Percentiles rank a stretch among this genome's conserved stretches.
These are phyloP conservation scores for Plasmodium knowlesi DNA, from an alignment of 169 alveolate genomes.

Conservation along the genomic window DNA sequence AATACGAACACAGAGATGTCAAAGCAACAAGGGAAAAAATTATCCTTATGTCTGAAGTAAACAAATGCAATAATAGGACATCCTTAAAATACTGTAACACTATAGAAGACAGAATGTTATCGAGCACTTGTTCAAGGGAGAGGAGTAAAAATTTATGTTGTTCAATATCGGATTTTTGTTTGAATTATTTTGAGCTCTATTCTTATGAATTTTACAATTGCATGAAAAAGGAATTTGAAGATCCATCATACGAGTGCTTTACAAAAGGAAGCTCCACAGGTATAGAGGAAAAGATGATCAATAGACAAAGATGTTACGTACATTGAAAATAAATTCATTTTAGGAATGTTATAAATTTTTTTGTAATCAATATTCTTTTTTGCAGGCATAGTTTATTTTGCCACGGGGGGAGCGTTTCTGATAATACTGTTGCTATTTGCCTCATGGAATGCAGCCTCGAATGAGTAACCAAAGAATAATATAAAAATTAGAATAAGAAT, in stretches of 20 bases:
- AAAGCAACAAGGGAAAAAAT: conserved; percentile 28
- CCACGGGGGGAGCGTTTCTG: not conserved
- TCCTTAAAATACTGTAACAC: conserved; percentile 11
- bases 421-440: not conserved
- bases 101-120: not conserved
- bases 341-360: not conserved
- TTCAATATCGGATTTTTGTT: conserved; percentile 38
- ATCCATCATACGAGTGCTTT: conserved; percentile 2
- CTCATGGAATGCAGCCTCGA: not conserved
- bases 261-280: not conserved
- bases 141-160: conserved; percentile 16
- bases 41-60: not conserved
- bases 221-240: not conserved
- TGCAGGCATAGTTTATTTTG: not conserved
- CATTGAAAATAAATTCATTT: not conserved
- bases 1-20: conserved; percentile 14
- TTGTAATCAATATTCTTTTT: not conserved
- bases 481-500: not conserved
- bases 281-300: not conserved
- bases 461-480: not conserved
- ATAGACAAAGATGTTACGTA: not conserved
- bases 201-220: not conserved
- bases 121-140: conserved; percentile 10
- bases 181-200: conserved; percentile 3
- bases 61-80: not conserved